Evolutionary conservation across 2,329 filamentous ascomycete species (phyloP), one percentile per base, ranked within the genome.

Genomic region (Nannizzia gypsea): DNA sequence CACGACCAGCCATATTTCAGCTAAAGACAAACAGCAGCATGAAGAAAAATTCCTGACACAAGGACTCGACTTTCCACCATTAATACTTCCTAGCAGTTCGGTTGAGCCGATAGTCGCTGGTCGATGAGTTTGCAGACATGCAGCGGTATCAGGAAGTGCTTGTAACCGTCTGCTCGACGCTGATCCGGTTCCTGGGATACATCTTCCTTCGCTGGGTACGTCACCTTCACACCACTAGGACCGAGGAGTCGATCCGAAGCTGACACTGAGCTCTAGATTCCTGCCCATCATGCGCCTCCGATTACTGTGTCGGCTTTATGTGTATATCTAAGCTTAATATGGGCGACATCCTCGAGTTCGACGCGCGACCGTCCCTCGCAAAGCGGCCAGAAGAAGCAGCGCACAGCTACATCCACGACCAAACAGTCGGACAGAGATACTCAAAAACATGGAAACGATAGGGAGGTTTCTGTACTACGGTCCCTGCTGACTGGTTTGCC

Each of bases 401-500:
- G 26, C 34, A 34, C 26, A 31, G 5, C 24, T 3, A 17, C 24
- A 24, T n/a, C 50, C n/a, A 26, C 11, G 24, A 5, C 50, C 13
- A n/a, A 24, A 34, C 24, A 34, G n/a, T 20, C 28, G 26, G 8
- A 24, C 15, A 26, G n/a, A 15, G 20, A 54, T 13, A 6, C 22
- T 6, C 54, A 24, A 26, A 24, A 8, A 8, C 31, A 2, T 20
- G 3, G 54, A n/a, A 34, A 24, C 3, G 26, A 8, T 9, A 56
- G 26, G 24, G 22, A 34, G 26, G 54, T 56, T 8, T 42, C 31
- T 15, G 38, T 36, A 6, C 15, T 59, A 17, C 26, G 46, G 64
- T 88, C 89, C 2, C 76, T 97, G 5, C 74, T 95, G 24, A 83
- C 83, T 2, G 93, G 93, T 2, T 75, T 86, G 0, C 92, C 93